phyloP scores from a whole-genome alignment of 2,329 filamentous ascomycete genomes.

The Ophiostoma sp. region DNA sequence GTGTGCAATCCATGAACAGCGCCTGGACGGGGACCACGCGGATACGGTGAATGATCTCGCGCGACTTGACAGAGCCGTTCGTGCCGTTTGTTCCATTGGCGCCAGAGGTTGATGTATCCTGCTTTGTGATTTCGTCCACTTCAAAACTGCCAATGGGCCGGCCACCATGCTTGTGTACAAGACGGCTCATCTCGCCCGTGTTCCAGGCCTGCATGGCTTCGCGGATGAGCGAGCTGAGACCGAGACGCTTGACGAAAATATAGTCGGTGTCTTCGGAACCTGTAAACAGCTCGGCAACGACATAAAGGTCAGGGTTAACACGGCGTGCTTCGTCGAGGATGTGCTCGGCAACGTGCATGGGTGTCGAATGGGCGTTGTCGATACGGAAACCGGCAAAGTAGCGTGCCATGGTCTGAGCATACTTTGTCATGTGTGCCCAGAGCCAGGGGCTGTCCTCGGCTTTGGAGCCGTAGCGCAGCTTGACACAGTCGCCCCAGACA shows the following conservation, averaged over 20 bases:
- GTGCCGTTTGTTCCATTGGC: slow-evolving; percentile 33
- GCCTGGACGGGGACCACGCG: slow-evolving; percentile 86
- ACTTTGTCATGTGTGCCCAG: slow-evolving; percentile 93
- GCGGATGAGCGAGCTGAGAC: slow-evolving; percentile 83
- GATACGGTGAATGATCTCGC: slow-evolving; percentile 72
- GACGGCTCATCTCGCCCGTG: slow-evolving; percentile 81
- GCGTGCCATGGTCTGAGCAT: slow-evolving; percentile 86
- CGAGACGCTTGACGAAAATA: slow-evolving; percentile 87
- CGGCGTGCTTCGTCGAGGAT: slow-evolving; percentile 89
- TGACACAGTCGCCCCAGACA: slow-evolving; percentile 97
- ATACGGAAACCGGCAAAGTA: slow-evolving; percentile 95
- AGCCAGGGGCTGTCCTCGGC: slow-evolving; percentile 85
- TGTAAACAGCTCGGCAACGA: slow-evolving; percentile 92
- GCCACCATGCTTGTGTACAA: slow-evolving; percentile 90
- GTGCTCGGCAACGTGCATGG: slow-evolving; percentile 88
- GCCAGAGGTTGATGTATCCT: slow-evolving; percentile 19
- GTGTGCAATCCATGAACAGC: slow-evolving; percentile 98
- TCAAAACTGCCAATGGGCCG: slow-evolving; percentile 96
- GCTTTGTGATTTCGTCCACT: slow-evolving; percentile 67
- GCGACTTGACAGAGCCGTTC: slow-evolving; percentile 33
- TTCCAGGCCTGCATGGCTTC: slow-evolving; percentile 99
- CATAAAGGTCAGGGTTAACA: slow-evolving; percentile 79
- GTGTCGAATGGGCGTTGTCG: slow-evolving; percentile 96
- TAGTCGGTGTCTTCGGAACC: slow-evolving; percentile 96
- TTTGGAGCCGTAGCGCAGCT: slow-evolving; percentile 78